Percentiles rank a stretch among this genome's conserved stretches.
Evolutionary conservation across 2,329 filamentous ascomycete genomes (phyloP).

Genomic region (Grosmannia huntii): DNA sequence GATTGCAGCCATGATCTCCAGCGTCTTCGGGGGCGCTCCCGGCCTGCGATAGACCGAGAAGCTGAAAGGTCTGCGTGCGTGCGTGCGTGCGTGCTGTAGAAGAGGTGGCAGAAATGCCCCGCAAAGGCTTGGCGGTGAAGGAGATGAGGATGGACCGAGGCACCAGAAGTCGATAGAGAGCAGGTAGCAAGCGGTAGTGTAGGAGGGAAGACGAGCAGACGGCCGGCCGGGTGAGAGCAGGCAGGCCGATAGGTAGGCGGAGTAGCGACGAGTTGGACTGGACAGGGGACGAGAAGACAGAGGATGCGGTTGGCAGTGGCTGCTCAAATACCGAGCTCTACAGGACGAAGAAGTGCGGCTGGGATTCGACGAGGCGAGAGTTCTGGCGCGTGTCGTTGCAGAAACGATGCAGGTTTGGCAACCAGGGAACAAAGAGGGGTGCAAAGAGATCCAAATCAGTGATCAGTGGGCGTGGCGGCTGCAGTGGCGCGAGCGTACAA

Average conservation of each 20-base stretch:
- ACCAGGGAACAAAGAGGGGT: background rate
- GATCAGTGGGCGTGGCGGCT: slow-evolving; percentile 1
- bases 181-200: background rate
- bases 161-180: background rate
- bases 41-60: background rate
- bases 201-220: background rate
- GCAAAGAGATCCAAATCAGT: background rate
- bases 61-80: background rate
- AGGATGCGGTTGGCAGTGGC: background rate
- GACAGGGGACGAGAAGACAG: background rate
- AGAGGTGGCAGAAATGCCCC: background rate
- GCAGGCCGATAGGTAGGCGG: background rate
- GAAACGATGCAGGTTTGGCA: background rate
- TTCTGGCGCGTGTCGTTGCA: background rate
- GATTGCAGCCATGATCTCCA: slow-evolving; percentile 65
- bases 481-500: slow-evolving; percentile 1
- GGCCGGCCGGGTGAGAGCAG: background rate
- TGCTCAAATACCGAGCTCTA: background rate
- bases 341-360: background rate
- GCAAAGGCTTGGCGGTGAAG: background rate
- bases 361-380: background rate
- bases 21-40: background rate
- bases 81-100: background rate
- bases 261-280: background rate
- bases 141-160: background rate